Evolutionary conservation across 805 yeast species (phyloP), one percentile per base, ranked within the genome.

Genomic region (Wickerhamiella bombiphila): DNA sequence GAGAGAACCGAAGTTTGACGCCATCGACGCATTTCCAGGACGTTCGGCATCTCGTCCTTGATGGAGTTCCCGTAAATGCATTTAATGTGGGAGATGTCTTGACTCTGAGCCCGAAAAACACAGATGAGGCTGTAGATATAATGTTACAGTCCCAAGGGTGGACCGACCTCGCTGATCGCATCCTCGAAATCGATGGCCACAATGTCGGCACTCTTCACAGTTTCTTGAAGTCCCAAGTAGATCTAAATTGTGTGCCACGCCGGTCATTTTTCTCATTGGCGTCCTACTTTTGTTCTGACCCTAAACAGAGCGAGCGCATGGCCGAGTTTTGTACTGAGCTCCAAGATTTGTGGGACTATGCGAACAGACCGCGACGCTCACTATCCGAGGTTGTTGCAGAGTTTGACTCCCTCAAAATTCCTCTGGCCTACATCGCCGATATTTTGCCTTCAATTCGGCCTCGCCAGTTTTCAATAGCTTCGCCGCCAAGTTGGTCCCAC

Each of bases 301-400:
- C 80, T 40, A 64, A 88, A 40, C 96, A 88, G 49, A 60, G 64
- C 25, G 91, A 76, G 36, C 80, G 82, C 50, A 63, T 91, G 33
- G 60, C 61, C 36, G 95, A 91, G 48, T 80, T 91, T 49, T 70
- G 79, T 7, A 61, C 69, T 7, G 83, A 80, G 36, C 69, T 78
- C 37, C 85, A 88, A 53, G 94, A 81, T 38, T 58, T 86, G 32
- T 88, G 74, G 54, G 76, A 88, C 55, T 91, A 91, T 56, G 93
- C 93, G n/a, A 80, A 83, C 53, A 63, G 97, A 42, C 96, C 97
- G 4, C 67, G 95, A 45, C 58, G 99, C 46, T 83, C 94, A 35
- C 69, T 86, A 3, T 53, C 85, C 17, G 99, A 91, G 55, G 79
- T 80, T 0, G 55, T 91, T 5, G 67, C 73, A 37, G 99, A 91